Evolutionary conservation across 495 filamentous ascomycete species (phyloP).

Genomic region (Daldinia bambusicola): DNA sequence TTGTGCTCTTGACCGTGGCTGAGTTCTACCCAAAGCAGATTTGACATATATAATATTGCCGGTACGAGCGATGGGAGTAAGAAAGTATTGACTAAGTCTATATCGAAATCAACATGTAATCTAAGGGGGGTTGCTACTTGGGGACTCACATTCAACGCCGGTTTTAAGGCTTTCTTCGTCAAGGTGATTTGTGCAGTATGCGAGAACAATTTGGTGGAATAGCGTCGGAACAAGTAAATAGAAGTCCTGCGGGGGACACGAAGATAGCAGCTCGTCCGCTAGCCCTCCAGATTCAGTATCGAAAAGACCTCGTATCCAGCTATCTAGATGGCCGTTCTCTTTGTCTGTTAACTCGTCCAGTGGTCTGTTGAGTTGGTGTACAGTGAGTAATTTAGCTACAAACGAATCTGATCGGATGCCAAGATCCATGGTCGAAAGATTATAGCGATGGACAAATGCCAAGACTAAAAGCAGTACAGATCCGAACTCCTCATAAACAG

Average conservation of each 20-base stretch:
- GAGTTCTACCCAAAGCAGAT: slow-evolving; percentile 76
- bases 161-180: slow-evolving; percentile 84
- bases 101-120: slow-evolving; percentile 12
- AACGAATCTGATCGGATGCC: slow-evolving; percentile 75
- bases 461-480: slow-evolving; percentile 85
- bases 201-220: slow-evolving; percentile 84
- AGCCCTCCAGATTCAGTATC: slow-evolving; percentile 78
- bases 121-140: background rate
- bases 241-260: slow-evolving; percentile 92
- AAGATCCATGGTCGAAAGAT: slow-evolving; percentile 73
- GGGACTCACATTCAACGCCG: slow-evolving; percentile 82
- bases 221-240: slow-evolving; percentile 90
- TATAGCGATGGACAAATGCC: slow-evolving; percentile 85
- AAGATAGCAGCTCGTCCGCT: slow-evolving; percentile 86
- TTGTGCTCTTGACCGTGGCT: slow-evolving; percentile 56
- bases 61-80: slow-evolving; percentile 87
- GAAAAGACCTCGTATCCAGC: slow-evolving; percentile 90
- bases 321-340: slow-evolving; percentile 78
- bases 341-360: slow-evolving; percentile 74
- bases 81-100: slow-evolving; percentile 88
- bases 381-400: slow-evolving; percentile 76
- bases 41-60: slow-evolving; percentile 81
- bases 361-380: slow-evolving; percentile 68
- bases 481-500: slow-evolving; percentile 96
- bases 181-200: slow-evolving; percentile 74